Conservation (phyloP, 768 basidiomycete species). For the Pisolithus marmoratus region DNA sequence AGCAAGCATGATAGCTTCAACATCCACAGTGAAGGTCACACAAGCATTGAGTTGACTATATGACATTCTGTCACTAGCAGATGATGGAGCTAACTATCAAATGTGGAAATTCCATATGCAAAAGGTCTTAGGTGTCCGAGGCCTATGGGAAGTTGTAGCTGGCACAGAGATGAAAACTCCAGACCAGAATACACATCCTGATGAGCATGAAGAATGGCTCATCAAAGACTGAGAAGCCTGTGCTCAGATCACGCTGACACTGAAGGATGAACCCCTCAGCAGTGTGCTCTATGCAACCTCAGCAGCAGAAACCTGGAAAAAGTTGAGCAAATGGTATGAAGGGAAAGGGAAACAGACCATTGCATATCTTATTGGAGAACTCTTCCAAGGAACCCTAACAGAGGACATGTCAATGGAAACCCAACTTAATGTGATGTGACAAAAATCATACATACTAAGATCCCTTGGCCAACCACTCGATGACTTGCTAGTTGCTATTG, state of each 20-base stretch:
- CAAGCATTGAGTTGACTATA: neutral
- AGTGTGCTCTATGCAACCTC: conserved; percentile 9
- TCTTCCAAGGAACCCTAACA: conserved; percentile 16
- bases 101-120: conserved; percentile 6
- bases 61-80: conserved; percentile 6
- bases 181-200: neutral
- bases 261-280: conserved; percentile 18
- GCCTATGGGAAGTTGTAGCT: conserved; percentile 5
- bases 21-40: too few relatives aligned
- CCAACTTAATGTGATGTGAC: conserved; percentile 16
- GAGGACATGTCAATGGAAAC: conserved; percentile 11
- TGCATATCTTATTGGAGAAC: conserved; percentile 18
- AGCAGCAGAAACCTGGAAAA: conserved; percentile 15
- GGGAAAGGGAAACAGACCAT: conserved; percentile 18
- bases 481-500: conserved; percentile 15
- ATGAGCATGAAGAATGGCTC: neutral
- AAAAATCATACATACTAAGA: conserved; percentile 9
- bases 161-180: neutral
- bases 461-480: conserved; percentile 11
- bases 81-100: conserved; percentile 9
- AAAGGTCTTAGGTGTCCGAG: conserved; percentile 15
- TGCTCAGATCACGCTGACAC: conserved; percentile 18
- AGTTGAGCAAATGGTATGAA: conserved; percentile 13
- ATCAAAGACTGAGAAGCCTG: conserved; percentile 11
- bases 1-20: too few relatives aligned